Evolutionary conservation across 2,329 filamentous ascomycete species (phyloP), one percentile per base, ranked within the genome.

Genomic region (Metarhizium rileyi): DNA sequence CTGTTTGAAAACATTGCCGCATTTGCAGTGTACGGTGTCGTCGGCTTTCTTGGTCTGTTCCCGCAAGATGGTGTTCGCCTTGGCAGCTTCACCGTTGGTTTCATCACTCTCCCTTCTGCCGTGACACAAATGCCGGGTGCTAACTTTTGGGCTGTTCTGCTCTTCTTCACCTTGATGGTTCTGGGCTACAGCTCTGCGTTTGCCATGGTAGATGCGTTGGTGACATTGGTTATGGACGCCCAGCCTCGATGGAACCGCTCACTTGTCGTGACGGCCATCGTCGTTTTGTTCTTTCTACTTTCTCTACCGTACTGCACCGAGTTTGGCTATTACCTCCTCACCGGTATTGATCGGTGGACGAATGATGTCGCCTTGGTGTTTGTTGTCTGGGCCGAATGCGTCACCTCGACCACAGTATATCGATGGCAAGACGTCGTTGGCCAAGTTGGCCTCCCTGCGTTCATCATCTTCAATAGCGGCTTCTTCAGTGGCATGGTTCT

Each of bases 101-200:
- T 81, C 58, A 59, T 79, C n/a, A 81, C 78, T 0, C 63, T 78
- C 0, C 78, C 78, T 0, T 73, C 73, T 23, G 78, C 77, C 3
- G 72, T 81, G 1, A 61, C 74, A 0, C 70, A 79, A 50, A 78
- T 81, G 72, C 77, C 77, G 0, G 77, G 70, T 0, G 66, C 76
- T 2, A 78, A 78, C 40, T 79, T 76, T 53, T 81, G 77, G 77
- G 75, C 77, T 0, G 64, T 80, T n/a, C 63, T 76, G 0, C 62
- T 80, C 1, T 81, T 81, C 59, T 77, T 81, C 51, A 80, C 77
- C 0, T 67, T 81, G 6, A 72, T 80, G 51, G 72, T 80, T 1
- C 69, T 81, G 0, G 77, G 78, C 0, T 78, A 78, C 56, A 77
- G 73, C 51, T 80, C 77, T 0, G 75, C 77, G 1, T 80, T 80